Evolutionary conservation across 2,329 filamentous ascomycete genomes (phyloP), one percentile per base, ranked within the genome.

Genomic region (Fusarium vanettenii): DNA sequence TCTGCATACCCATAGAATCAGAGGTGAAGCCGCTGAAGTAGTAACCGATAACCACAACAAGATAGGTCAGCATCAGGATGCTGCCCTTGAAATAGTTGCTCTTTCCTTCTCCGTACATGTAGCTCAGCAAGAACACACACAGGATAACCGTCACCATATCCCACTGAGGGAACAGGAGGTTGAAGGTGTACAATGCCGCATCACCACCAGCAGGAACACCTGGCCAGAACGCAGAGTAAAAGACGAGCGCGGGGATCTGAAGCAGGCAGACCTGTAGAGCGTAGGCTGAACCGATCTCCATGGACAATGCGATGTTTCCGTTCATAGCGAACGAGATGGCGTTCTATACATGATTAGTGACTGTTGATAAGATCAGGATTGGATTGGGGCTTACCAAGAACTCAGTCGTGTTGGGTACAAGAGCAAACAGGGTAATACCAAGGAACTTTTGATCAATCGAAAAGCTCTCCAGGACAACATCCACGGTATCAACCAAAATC

Each of bases 81-180:
- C 94, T 97, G 61, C 97, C 97, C 86, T 99, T 99, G 91, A 99
- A 99, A 84, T 99, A 99, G 84, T 99, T 99, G 87, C 95, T 98
- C 90, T 99, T 99, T 45, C 97, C 97, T 85, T 99, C 97, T 61
- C 96, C 94, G 79, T 98, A 97, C 87, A 99, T 96, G 87, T 98
- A 98, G 79, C 95, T 98, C 75, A 99, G 91, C 66, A 99, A 86
- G 86, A 99, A 98, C 20, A 99, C 95, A 79, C 96, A 98, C 18
- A 99, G 86, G 69, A 98, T 98, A 18, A 98, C 95, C 1, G 94
- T 98, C 14, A 98, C 92, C 94, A 99, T 97, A 82, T 99, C 97
- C 96, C 96, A 99, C 83, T 99, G 97, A 1, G 97, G 97, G 86
- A 99, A 98, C 52, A 98, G 94, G 37, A 99, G 89, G 39, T 92